These are phyloP conservation scores for Vitis riparia DNA, from an alignment of 164 flowering plant genomes.

Conservation along the genomic window DNA sequence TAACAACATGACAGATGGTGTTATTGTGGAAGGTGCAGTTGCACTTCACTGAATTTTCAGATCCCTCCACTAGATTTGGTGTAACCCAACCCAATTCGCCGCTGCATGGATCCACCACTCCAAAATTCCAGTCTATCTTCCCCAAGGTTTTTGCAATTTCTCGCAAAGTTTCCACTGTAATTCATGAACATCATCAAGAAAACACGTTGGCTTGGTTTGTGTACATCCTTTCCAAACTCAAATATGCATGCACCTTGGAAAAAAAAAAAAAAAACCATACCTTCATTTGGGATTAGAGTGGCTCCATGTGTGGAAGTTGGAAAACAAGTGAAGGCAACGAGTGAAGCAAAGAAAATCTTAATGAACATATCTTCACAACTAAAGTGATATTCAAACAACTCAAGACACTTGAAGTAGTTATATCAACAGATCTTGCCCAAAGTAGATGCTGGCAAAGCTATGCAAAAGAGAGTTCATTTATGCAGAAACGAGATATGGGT, in stretches of 20 bases:
- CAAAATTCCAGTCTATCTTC: constrained; percentile 59
- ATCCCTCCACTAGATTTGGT: constrained; percentile 1
- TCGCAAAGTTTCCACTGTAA: constrained; percentile 36
- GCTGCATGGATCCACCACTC: constrained; percentile 59
- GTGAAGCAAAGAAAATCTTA: no score
- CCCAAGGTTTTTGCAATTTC: constrained; percentile 43
- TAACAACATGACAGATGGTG: constrained; percentile 51
- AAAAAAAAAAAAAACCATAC: no score
- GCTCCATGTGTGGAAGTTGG: no score
- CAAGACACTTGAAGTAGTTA: no score
- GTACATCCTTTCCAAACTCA: background rate
- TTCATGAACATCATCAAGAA: constrained; percentile 9
- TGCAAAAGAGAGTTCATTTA: no score
- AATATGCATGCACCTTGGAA: background rate
- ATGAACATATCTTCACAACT: no score
- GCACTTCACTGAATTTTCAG: constrained; percentile 38
- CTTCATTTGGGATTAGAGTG: no score
- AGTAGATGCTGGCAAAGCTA: no score
- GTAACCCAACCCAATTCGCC: constrained; percentile 27
- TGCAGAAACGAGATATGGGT: no score
- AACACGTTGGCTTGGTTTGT: background rate
- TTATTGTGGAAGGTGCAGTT: constrained; percentile 39
- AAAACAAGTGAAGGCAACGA: no score
- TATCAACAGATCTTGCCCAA: no score
- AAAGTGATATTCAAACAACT: no score